Percentiles rank a stretch among this genome's conserved stretches.
phyloP scores from a whole-genome alignment of 2,329 filamentous ascomycete genomes.

The Ciborinia camelliae region DNA sequence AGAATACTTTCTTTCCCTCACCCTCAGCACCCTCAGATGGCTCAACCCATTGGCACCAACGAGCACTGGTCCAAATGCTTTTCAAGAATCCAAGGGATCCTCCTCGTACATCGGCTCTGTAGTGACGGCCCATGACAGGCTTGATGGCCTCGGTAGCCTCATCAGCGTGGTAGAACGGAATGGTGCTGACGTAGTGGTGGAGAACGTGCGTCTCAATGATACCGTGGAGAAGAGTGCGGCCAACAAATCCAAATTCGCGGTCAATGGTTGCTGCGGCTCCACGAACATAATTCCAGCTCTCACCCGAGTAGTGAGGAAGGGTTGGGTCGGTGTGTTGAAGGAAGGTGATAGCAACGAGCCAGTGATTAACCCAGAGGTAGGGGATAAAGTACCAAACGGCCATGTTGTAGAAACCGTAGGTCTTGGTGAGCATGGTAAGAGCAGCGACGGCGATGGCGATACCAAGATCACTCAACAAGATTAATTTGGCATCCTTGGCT shows the following conservation, averaged over 20 bases:
- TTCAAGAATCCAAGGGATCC: conserved; percentile 80
- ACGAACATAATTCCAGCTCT: conserved; percentile 88
- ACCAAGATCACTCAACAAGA: conserved; percentile 83
- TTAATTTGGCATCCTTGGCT: conserved; percentile 82
- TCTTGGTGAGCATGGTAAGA: conserved; percentile 63
- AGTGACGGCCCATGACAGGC: conserved; percentile 91
- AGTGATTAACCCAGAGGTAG: conserved; percentile 98
- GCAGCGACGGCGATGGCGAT: conserved; percentile 58
- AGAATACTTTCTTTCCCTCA: conserved; percentile 83
- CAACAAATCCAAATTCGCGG: conserved; percentile 95
- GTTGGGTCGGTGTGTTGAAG: conserved; percentile 95
- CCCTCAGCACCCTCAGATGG: conserved; percentile 77
- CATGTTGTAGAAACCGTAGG: conserved; percentile 81
- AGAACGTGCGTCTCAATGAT: conserved; percentile 65
- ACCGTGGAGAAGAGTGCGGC: conserved; percentile 43
- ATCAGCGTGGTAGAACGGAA: conserved; percentile 95
- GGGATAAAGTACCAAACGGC: conserved; percentile 92
- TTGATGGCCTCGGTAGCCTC: conserved; percentile 94
- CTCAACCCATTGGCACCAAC: conserved; percentile 97
- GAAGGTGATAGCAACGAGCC: conserved; percentile 97
- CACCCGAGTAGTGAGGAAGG: conserved; percentile 84
- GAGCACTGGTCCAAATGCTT: conserved; percentile 74
- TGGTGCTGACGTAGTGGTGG: conserved; percentile 94
- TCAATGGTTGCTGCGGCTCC: conserved; percentile 95
- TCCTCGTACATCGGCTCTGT: conserved; percentile 75